A percentile compares a stretch with the other conserved stretches of the same genome.
phyloP scores from a whole-genome alignment of 2,329 filamentous ascomycete genomes.

The Penicillium sp. region DNA sequence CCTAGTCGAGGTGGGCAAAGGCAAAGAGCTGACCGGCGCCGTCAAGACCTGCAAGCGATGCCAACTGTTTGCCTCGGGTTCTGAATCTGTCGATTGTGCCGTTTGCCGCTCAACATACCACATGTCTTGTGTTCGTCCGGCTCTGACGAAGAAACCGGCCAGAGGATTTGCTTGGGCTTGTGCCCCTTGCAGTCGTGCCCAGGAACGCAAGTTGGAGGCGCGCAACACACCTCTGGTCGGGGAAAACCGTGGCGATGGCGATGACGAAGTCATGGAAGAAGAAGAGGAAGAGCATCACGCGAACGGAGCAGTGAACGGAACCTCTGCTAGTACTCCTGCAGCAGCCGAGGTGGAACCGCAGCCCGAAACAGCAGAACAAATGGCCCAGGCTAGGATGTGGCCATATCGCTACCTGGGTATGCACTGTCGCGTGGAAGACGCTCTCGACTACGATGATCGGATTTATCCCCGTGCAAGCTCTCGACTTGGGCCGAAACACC shows the following conservation, averaged over 20 bases:
- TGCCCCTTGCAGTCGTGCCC: conserved; percentile 91
- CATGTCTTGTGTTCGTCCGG: conserved; percentile 95
- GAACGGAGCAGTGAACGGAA: conserved; percentile 55
- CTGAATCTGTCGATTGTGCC: conserved; percentile 95
- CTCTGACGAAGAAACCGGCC: conserved; percentile 91
- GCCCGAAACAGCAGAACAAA: conserved; percentile 78
- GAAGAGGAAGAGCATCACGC: conserved; percentile 77
- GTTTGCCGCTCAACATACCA: conserved; percentile 95
- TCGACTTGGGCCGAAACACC: conserved; percentile 85
- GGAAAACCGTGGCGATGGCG: conserved; percentile 55
- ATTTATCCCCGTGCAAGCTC: conserved; percentile 97
- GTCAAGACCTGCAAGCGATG: conserved; percentile 97
- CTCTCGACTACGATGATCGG: conserved; percentile 93
- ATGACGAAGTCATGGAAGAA: conserved; percentile 67
- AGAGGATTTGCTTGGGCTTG: conserved; percentile 98
- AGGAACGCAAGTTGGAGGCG: conserved; percentile 89
- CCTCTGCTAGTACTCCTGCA: conserved; percentile 67
- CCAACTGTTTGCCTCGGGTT: conserved; percentile 87
- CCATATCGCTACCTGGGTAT: conserved; percentile 94
- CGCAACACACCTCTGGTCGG: conserved; percentile 78
- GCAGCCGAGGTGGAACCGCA: conserved; percentile 57
- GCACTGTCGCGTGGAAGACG: conserved; percentile 94
- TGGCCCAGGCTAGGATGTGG: conserved; percentile 92
- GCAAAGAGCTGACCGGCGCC: conserved; percentile 93
- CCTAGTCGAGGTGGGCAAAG: conserved; percentile 87